Percentiles rank a stretch among this genome's conserved stretches.
phyloP scores from a whole-genome alignment of 1,284 basidiomycete species.

The Rhizoctonia solani region DNA sequence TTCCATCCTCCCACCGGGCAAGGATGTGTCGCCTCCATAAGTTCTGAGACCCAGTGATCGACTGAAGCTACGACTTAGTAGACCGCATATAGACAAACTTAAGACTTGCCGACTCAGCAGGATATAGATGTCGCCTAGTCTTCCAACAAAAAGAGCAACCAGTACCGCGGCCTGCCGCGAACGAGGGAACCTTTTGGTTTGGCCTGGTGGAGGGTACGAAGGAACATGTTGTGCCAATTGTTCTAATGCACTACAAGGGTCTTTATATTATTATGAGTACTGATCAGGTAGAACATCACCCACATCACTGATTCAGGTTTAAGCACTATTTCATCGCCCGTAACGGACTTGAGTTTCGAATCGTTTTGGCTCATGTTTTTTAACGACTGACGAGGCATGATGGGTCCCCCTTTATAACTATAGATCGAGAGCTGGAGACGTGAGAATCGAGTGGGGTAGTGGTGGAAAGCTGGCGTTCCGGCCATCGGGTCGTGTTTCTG shows the following conservation, averaged over 20 bases:
- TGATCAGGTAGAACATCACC: neutral
- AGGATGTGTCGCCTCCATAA: constrained; percentile 81
- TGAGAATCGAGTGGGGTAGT: constrained; percentile 10
- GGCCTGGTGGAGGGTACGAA: constrained; percentile 10
- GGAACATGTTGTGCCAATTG: constrained; percentile 20
- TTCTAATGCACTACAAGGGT: constrained; percentile 11
- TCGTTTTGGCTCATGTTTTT: neutral
- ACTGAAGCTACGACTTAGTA: constrained; percentile 47
- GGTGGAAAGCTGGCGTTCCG: constrained; percentile 10
- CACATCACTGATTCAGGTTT: constrained; percentile 31
- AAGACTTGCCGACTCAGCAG: constrained; percentile 66
- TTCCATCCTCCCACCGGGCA: constrained; percentile 82
- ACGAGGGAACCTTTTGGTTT: constrained; percentile 49
- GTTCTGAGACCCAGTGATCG: constrained; percentile 70
- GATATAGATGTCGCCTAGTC: constrained; percentile 80
- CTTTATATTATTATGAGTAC: neutral
- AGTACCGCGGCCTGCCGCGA: constrained; percentile 69
- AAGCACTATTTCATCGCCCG: constrained; percentile 18
- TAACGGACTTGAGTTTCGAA: constrained; percentile 16
- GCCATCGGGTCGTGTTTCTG: constrained; percentile 2
- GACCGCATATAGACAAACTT: neutral
- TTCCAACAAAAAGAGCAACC: constrained; percentile 78
- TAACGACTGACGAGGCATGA: constrained; percentile 13
- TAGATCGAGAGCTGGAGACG: neutral
- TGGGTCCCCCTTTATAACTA: neutral